phyloP scores from a whole-genome alignment of 345 rosid genomes.

The Brassica incana region DNA sequence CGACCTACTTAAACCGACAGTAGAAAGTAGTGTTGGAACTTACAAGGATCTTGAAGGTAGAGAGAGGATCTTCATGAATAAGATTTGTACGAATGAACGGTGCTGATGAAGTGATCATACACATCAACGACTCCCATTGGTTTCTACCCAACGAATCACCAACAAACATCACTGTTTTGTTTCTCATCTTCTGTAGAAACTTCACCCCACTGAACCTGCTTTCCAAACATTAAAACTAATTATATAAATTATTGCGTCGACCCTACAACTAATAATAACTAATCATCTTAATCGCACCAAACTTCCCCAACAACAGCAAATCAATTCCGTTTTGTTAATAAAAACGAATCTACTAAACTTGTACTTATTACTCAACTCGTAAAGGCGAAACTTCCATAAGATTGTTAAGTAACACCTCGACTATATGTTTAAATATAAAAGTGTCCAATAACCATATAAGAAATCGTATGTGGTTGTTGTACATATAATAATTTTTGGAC shows the following conservation, averaged over 20 bases:
- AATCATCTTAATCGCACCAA: conserved; percentile 8
- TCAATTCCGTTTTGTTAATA: background rate
- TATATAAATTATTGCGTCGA: background rate
- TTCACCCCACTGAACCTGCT: conserved; percentile 71
- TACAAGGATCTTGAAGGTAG: conserved; percentile 77
- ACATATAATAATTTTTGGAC: background rate
- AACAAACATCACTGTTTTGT: conserved; percentile 81
- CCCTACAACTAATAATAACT: background rate
- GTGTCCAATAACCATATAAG: background rate
- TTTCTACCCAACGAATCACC: conserved; percentile 91
- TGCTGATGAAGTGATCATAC: conserved; percentile 63
- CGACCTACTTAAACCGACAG: conserved; percentile 1
- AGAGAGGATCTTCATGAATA: conserved; percentile 67
- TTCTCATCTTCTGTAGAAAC: conserved; percentile 65
- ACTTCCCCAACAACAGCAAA: background rate
- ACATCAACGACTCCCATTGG: conserved; percentile 91
- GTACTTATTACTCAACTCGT: conserved; percentile 14
- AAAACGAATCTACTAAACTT: conserved; percentile 19
- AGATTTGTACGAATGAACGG: conserved; percentile 58
- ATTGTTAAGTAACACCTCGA: background rate
- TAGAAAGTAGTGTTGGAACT: conserved; percentile 1
- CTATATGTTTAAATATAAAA: background rate
- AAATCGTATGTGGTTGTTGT: background rate
- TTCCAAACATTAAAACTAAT: background rate
- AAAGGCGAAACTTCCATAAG: background rate